phyloP scores from a whole-genome alignment of 371 early-diverging fungal genomes.

The Mortierella sp. region DNA sequence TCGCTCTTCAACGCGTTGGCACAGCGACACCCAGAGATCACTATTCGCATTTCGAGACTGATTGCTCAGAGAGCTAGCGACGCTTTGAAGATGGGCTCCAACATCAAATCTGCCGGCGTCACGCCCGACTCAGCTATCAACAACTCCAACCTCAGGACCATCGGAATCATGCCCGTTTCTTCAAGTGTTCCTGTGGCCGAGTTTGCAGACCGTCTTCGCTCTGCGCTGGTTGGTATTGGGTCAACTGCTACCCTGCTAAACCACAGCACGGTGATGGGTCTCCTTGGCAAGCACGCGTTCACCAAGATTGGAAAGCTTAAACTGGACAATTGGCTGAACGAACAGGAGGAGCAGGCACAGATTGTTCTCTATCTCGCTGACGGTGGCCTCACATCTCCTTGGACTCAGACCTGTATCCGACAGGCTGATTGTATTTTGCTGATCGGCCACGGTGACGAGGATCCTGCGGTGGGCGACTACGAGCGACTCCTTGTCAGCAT shows the following conservation, averaged over 20 bases:
- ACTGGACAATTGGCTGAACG: constrained; percentile 91
- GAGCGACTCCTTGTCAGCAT: constrained; percentile 92
- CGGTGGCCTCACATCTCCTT: constrained; percentile 89
- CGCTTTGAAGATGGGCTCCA: constrained; percentile 30
- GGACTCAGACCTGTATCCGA: constrained; percentile 97
- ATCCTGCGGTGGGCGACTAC: constrained; percentile 91
- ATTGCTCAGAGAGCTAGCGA: constrained; percentile 85
- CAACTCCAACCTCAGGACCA: constrained; percentile 93
- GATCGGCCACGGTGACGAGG: constrained; percentile 92
- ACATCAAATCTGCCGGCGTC: constrained; percentile 30
- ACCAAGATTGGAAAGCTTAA: constrained; percentile 92
- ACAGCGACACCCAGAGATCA: constrained; percentile 90
- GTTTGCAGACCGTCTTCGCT: constrained; percentile 87
- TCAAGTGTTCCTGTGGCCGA: constrained; percentile 86
- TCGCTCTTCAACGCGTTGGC: constrained; percentile 94
- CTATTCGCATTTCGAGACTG: constrained; percentile 91
- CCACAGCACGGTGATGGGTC: constrained; percentile 81
- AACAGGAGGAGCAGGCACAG: constrained; percentile 90
- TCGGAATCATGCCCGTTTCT: constrained; percentile 93
- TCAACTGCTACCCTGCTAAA: constrained; percentile 84
- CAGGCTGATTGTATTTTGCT: constrained; percentile 97
- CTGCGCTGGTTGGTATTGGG: constrained; percentile 82
- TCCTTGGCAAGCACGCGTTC: constrained; percentile 95
- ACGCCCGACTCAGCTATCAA: constrained; percentile 61
- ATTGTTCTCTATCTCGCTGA: constrained; percentile 96